Percentiles rank a stretch among this genome's conserved stretches.
These are phyloP conservation scores for Nakazawaea pomicola DNA, from an alignment of 805 yeast species.

Conservation along the genomic window DNA sequence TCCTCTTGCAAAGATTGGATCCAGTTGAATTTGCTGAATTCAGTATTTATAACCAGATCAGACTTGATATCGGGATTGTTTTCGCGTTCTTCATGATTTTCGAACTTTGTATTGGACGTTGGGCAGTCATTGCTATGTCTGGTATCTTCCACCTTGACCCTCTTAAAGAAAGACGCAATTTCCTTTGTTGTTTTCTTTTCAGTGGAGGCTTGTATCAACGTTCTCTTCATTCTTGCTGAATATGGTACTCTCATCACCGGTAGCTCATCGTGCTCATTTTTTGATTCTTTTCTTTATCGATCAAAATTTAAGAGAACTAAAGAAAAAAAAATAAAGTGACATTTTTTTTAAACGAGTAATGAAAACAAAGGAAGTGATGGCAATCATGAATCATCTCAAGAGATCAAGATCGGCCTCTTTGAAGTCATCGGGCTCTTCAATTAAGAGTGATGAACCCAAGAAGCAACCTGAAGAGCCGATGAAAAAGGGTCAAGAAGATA, in stretches of 20 bases:
- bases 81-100: neutral
- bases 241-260: neutral
- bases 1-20: slow-evolving; percentile 40
- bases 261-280: neutral
- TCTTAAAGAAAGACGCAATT: slow-evolving; percentile 11
- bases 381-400: slow-evolving; percentile 1
- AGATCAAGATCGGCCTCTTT: neutral
- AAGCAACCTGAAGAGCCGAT: neutral
- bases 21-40: slow-evolving; percentile 52
- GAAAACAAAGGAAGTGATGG: neutral
- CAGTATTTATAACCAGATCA: neutral
- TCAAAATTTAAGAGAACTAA: too few species aligned
- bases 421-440: slow-evolving; percentile 5
- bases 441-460: neutral
- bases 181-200: neutral
- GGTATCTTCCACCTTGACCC: slow-evolving; percentile 1
- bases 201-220: neutral
- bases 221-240: slow-evolving; percentile 4
- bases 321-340: too few species aligned
- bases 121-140: too few species aligned
- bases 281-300: too few species aligned
- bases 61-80: neutral
- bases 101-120: too few species aligned
- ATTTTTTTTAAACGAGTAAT: too few species aligned
- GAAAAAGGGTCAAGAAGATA: neutral